A percentile compares a stretch with the other conserved stretches of the same genome.
These are phyloP conservation scores for Alternaria longipes DNA, from an alignment of 2,329 filamentous ascomycete species.

Conservation along the genomic window DNA sequence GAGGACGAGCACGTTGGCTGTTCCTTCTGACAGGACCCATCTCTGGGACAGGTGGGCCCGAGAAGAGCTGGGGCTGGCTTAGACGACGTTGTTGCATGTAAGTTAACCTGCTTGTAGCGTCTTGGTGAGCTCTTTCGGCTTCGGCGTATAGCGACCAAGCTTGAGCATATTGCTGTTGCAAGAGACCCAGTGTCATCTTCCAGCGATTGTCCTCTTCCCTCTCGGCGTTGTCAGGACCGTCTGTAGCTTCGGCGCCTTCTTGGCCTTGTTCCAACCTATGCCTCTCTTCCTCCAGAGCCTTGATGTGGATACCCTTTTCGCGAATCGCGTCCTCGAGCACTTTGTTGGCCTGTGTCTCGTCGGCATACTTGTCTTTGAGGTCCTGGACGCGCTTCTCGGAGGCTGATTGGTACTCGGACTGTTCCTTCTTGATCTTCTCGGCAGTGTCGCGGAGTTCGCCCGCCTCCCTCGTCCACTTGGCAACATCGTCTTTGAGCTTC, in stretches of 20 bases:
- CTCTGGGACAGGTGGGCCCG: constrained; percentile 40
- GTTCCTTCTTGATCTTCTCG: constrained; percentile 56
- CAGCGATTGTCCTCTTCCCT: constrained; percentile 64
- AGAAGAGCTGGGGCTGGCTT: constrained; percentile 52
- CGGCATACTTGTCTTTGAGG: constrained; percentile 53
- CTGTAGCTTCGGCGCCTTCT: constrained; percentile 52
- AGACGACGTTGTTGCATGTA: constrained; percentile 49
- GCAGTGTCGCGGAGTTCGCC: constrained; percentile 63
- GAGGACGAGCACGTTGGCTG: constrained; percentile 53
- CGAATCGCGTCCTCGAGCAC: constrained; percentile 77
- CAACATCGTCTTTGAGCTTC: constrained; percentile 75
- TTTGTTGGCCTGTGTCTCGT: constrained; percentile 61
- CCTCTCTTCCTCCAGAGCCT: constrained; percentile 75
- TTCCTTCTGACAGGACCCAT: constrained; percentile 49
- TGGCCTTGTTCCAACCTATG: constrained; percentile 62
- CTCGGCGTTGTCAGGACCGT: constrained; percentile 53
- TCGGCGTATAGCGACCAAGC: constrained; percentile 48
- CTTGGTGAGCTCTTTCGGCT: constrained; percentile 51
- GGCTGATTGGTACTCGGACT: constrained; percentile 44
- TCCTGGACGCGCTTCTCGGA: constrained; percentile 53
- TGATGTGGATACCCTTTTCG: constrained; percentile 74
- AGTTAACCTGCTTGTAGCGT: constrained; percentile 55
- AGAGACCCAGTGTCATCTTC: constrained; percentile 62
- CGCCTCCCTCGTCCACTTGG: constrained; percentile 73
- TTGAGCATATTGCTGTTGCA: constrained; percentile 60